Evolutionary conservation across 2,329 filamentous ascomycete genomes (phyloP), one percentile per base, ranked within the genome.

Genomic region (Colletotrichum tabaci): DNA sequence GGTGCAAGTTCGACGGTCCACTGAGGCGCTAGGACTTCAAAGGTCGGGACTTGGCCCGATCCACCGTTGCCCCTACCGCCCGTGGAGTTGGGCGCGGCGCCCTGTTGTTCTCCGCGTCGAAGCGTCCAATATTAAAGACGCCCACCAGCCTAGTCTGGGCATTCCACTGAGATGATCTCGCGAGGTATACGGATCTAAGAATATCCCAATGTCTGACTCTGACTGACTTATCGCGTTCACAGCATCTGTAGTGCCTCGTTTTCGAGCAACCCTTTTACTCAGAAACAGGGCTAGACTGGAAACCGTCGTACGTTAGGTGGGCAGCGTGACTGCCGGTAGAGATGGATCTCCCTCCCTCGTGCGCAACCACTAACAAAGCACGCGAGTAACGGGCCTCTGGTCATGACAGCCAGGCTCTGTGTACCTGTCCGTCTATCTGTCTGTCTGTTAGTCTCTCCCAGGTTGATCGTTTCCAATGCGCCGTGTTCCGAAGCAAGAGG

Each of bases 271-370:
- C 16, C 40, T 18, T 30, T 47, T 70, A 52, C 52, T 44, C 35
- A 40, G 40, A 52, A 71, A 61, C 40, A 66, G 49, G 64, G 47
- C 64, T 63, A 58, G 46, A 52, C 57, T 55, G 66, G 46, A 63
- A 40, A 68, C 58, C 35, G 58, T 71, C 56, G 38, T 67, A 61
- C 68, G 50, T 71, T 64, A 62, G 64, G 50, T 71, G 64, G 64
- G 57, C 64, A 47, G 56, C 44, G 44, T 67, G 57, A 71, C 67
- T 63, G 52, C 58, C 57, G 52, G 64, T 44, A 67, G 64, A 63
- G 49, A 71, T 52, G 68, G 64, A 57, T 58, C 68, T 67, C 38
- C 58, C 68, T 71, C 26, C 53, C 46, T 67, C 49, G 62, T 58
- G 50, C 56, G 53, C 21, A 57, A 67, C 66, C 35, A 12, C 49